Percentiles rank a stretch among this genome's conserved stretches.
Conservation (phyloP, 805 yeast species). For the Sugiyamaella chiloensis region DNA sequence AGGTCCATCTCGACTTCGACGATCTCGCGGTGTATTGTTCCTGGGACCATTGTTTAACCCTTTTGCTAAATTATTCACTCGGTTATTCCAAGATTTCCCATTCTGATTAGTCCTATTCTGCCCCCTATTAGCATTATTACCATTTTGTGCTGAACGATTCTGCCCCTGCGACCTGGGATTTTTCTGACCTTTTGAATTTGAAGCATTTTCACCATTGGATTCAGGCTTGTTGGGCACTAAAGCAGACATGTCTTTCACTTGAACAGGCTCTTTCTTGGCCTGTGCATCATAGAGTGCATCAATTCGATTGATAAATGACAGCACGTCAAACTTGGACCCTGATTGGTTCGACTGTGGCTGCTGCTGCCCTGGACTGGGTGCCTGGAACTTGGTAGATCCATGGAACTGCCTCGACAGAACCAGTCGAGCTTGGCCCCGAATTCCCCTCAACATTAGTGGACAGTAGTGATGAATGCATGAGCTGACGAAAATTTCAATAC, state of each 20-base stretch:
- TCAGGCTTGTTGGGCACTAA: constrained; percentile 6
- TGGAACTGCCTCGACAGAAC: not conserved
- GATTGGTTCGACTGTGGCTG: constrained; percentile 2
- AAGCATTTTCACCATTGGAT: not conserved
- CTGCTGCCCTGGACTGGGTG: not conserved
- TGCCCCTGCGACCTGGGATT: too few species aligned
- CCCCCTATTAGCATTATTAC: not conserved
- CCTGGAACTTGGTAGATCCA: not conserved
- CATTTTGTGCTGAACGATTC: too few species aligned
- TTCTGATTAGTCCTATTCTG: not conserved
- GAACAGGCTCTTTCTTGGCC: constrained; percentile 12
- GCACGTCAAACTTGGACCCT: constrained; percentile 18
- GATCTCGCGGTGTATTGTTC: not conserved
- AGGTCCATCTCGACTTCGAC: not conserved
- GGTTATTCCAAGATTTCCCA: not conserved
- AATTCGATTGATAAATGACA: constrained; percentile 19
- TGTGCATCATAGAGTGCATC: constrained; percentile 18
- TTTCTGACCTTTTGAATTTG: not conserved
- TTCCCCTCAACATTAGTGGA: constrained; percentile 4
- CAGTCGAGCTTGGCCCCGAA: not conserved
- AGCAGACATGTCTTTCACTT: not conserved
- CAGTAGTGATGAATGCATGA: too few species aligned
- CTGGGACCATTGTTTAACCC: not conserved
- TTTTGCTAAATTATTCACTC: not conserved
- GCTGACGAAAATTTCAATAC: too few species aligned